A percentile compares a stretch with the other conserved stretches of the same genome.
Evolutionary conservation across 169 alveolate species (phyloP).

Genomic region (Eimeria acervulina): DNA sequence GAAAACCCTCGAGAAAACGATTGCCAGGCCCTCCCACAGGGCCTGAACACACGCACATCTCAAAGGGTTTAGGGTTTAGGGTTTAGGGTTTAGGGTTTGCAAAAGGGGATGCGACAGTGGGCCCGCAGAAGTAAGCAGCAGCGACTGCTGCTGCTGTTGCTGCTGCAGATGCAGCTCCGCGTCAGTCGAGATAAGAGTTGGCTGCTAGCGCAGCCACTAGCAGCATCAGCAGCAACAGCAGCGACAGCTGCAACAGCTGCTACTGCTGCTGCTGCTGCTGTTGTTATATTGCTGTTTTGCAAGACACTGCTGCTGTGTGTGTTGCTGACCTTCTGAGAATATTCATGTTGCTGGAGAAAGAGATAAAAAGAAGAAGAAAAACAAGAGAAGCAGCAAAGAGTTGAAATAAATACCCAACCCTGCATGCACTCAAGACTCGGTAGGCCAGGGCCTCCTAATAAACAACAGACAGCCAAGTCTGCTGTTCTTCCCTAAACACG

Average conservation of each 20-base stretch:
- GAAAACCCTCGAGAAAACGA: conserved; percentile 15
- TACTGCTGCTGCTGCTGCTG: background rate
- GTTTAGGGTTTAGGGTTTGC: background rate
- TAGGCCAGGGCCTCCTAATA: background rate
- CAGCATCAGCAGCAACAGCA: background rate
- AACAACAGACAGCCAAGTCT: background rate
- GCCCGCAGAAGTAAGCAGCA: background rate
- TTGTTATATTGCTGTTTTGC: background rate
- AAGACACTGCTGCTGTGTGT: background rate
- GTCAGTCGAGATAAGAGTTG: background rate
- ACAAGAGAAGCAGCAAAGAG: background rate
- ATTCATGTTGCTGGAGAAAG: background rate
- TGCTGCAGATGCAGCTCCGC: background rate
- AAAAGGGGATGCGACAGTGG: background rate
- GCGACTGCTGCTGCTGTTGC: background rate
- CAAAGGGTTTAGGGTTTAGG: background rate
- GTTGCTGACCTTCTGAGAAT: conserved; percentile 6
- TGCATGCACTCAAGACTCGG: background rate
- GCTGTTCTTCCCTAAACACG: background rate
- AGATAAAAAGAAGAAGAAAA: background rate
- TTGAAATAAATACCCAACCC: background rate
- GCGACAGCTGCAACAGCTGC: background rate
- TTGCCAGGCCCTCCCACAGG: background rate
- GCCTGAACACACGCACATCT: background rate
- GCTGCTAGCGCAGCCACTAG: background rate